Evolutionary conservation across 192 early-diverging fungal genomes (phyloP), one percentile per base, ranked within the genome.

Genomic region (Oehlia diaphana): DNA sequence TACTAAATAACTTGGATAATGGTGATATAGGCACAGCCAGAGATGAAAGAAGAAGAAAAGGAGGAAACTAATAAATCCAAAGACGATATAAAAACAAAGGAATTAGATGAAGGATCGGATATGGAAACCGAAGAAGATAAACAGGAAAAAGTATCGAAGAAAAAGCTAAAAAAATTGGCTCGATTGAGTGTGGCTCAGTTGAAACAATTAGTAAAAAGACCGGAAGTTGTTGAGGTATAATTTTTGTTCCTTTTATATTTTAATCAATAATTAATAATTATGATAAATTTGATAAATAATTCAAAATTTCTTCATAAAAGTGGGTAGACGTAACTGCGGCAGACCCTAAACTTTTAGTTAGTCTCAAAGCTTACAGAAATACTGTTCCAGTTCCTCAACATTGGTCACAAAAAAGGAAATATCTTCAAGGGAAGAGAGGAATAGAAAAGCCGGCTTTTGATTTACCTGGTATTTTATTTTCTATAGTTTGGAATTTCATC

Each of bases 371-470:
- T 5, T 91, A 90, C 63, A 89, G 96, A 66, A 98, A 98, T 82
- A 94, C 96, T 0, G 97, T 99, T 1, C 97, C 98, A 19, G 94
- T 99, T 5, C 98, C 98, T 2, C 81, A 87, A 16, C 98, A 99
- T 83, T 99, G 98, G 98, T 89, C 88, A 53, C 96, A 97, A 80
- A 98, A 97, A 86, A 90, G 97, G 76, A 98, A 98, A 83, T 99
- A 98, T 75, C 84, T 99, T 63, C 96, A 98, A 85, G 94, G 94
- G 66, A 99, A 99, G 82, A 92, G 97, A 49, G 98, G 96, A 74
- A 94, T 95, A 68, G 98, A 98, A 74, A 99, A 99, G 79, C 87
- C 93, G 37, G 94, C 97, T 4, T 99, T 96, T 80, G 95, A 98
- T 47, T 79, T 99, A 62, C 96, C 96, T 31, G 90, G 91, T 92